These are phyloP conservation scores for Tolypocladium capitatum DNA, from an alignment of 2,329 filamentous ascomycete genomes.

Conservation along the genomic window DNA sequence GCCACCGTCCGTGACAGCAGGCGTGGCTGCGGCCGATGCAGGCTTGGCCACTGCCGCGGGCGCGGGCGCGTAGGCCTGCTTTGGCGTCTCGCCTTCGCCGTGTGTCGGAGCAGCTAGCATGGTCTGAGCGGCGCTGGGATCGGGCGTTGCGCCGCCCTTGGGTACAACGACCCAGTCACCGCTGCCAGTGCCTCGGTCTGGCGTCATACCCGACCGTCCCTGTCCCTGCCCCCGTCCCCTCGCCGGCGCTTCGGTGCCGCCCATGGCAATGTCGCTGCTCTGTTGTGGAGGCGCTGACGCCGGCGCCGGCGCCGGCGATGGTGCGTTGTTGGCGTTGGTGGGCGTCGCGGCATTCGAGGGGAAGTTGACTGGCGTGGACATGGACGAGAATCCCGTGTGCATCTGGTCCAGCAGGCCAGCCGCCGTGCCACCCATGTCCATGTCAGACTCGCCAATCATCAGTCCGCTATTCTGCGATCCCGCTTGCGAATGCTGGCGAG, in stretches of 20 bases:
- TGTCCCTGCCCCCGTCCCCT: constrained; percentile 17
- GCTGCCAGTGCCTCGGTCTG: constrained; percentile 35
- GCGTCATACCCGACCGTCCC: constrained; percentile 23
- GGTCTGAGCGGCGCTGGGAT: constrained; percentile 11
- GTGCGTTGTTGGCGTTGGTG: constrained; percentile 27
- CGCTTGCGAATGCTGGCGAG: constrained; percentile 40
- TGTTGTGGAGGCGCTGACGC: constrained; percentile 9
- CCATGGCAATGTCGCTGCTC: constrained; percentile 33
- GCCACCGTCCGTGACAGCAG: constrained; percentile 26
- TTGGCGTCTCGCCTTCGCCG: constrained; percentile 6
- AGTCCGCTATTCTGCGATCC: constrained; percentile 43
- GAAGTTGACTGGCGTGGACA: constrained; percentile 46
- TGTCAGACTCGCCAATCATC: constrained; percentile 45
- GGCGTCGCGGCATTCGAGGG: constrained; percentile 47
- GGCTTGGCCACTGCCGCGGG: constrained; percentile 27
- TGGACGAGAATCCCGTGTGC: constrained; percentile 46
- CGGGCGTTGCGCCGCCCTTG: constrained; percentile 39
- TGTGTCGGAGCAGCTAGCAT: constrained; percentile 1
- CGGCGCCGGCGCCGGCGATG: constrained; percentile 26
- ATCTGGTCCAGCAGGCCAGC: constrained; percentile 57
- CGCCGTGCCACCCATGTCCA: constrained; percentile 52
- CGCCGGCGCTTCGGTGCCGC: constrained; percentile 30
- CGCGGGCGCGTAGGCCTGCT: constrained; percentile 3
- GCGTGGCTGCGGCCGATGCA: constrained; percentile 31
- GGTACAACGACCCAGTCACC: constrained; percentile 68